Percentiles rank a stretch among this genome's conserved stretches.
Conservation (phyloP, 1,284 basidiomycete species). For the Cronartium quercuum region DNA sequence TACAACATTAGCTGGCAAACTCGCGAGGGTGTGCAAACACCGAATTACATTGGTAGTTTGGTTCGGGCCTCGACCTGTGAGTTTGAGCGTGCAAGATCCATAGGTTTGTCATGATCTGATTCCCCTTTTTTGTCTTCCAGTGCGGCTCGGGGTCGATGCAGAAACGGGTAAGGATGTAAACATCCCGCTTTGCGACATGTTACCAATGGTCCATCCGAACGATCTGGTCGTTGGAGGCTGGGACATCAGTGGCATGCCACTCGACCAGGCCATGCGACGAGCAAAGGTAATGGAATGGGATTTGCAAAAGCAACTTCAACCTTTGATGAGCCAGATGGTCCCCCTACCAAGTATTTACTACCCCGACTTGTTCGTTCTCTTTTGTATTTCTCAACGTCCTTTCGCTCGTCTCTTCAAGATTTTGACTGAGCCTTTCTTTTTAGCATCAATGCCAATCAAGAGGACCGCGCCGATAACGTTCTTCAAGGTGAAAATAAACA, state of each 20-base stretch:
- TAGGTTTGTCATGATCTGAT: constrained; percentile 60
- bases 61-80: constrained; percentile 27
- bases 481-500: constrained; percentile 72
- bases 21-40: constrained; percentile 83
- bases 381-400: neutral
- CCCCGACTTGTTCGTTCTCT: constrained; percentile 46
- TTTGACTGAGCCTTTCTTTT: constrained; percentile 56
- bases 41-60: constrained; percentile 74
- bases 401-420: constrained; percentile 55
- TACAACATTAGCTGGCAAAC: constrained; percentile 94
- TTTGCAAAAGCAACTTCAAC: constrained; percentile 87
- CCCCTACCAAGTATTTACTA: constrained; percentile 89
- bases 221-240: constrained; percentile 92
- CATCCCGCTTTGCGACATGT: constrained; percentile 84
- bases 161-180: constrained; percentile 81
- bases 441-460: constrained; percentile 89
- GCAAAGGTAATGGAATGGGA: constrained; percentile 94
- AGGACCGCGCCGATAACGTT: constrained; percentile 86
- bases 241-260: constrained; percentile 80
- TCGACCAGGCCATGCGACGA: constrained; percentile 90
- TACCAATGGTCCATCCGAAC: constrained; percentile 98
- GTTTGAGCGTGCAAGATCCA: neutral
- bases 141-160: constrained; percentile 80
- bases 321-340: constrained; percentile 72
- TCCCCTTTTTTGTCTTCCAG: constrained; percentile 64